Evolutionary conservation across 73 alveolate species (phyloP).

Genomic region (Halteria grandinella): DNA sequence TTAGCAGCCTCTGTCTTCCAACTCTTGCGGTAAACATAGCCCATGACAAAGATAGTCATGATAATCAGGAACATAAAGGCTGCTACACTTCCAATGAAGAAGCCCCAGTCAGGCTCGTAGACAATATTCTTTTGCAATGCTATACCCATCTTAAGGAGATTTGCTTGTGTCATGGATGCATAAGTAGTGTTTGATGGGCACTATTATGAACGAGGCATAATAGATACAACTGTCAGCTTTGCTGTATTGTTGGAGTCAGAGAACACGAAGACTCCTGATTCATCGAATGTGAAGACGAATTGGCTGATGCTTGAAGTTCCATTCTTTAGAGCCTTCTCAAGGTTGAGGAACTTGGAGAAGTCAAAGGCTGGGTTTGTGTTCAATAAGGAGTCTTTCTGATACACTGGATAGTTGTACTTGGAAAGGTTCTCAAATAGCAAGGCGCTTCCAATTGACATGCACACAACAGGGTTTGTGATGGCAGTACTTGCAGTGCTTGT

Average conservation of each 20-base stretch:
- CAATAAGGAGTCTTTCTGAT: conserved; percentile 43
- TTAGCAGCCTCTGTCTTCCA: conserved; percentile 49
- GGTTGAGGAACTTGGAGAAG: conserved; percentile 32
- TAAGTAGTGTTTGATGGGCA: conserved; percentile 52
- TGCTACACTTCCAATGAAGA: conserved; percentile 57
- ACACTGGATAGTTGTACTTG: conserved; percentile 49
- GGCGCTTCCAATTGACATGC: conserved; percentile 42
- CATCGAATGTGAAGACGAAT: conserved; percentile 57
- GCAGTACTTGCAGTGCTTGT: not conserved
- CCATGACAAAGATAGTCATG: conserved; percentile 4
- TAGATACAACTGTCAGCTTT: conserved; percentile 44
- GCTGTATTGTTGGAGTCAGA: conserved; percentile 40
- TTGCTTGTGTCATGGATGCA: conserved; percentile 46
- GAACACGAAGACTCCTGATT: conserved; percentile 71
- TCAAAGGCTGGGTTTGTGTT: conserved; percentile 56
- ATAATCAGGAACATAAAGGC: conserved; percentile 42
- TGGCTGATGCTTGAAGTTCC: conserved; percentile 12
- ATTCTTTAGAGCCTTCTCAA: conserved; percentile 1
- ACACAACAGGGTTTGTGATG: conserved; percentile 44
- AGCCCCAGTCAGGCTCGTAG: conserved; percentile 73
- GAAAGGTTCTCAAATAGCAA: conserved; percentile 39
- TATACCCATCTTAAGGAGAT: conserved; percentile 53
- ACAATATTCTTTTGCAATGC: conserved; percentile 30
- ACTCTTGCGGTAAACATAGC: conserved; percentile 43
- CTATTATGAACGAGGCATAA: conserved; percentile 44